Evolutionary conservation across 306 rosid species (phyloP).

Genomic region (Sesbania bispinosa): DNA sequence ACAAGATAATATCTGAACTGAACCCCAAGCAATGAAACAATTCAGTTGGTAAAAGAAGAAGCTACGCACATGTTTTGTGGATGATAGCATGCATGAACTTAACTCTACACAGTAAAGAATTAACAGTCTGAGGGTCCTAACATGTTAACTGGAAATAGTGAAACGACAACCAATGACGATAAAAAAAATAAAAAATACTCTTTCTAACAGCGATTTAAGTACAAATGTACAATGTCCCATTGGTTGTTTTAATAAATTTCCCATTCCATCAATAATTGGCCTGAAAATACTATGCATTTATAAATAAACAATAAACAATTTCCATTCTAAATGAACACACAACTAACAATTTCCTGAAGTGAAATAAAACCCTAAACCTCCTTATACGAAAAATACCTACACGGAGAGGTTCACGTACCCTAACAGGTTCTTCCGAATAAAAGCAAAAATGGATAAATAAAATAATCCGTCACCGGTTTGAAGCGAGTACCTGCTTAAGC

Average conservation of each 20-base stretch:
- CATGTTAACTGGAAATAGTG: not conserved
- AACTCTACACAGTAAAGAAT: not conserved
- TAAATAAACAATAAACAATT: not conserved
- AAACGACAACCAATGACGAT: not conserved
- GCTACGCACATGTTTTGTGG: not conserved
- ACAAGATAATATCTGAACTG: not conserved
- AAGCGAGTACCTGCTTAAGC: slow-evolving; percentile 67
- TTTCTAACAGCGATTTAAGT: not conserved
- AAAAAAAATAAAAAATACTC: not conserved
- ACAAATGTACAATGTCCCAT: not conserved
- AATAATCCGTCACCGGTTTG: not conserved
- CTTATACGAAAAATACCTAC: not conserved
- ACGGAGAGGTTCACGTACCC: not conserved
- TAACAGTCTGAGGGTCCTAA: not conserved
- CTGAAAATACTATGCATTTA: not conserved
- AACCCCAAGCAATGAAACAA: not conserved
- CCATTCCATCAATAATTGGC: not conserved
- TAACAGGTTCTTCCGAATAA: not conserved
- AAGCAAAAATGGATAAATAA: not conserved
- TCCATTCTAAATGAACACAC: not conserved
- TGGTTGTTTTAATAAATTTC: not conserved
- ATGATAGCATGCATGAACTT: not conserved
- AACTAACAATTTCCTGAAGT: not conserved
- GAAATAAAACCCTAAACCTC: slow-evolving; percentile 25
- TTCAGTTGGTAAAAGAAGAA: not conserved